Percentiles rank a stretch among this genome's conserved stretches.
Evolutionary conservation across 495 filamentous ascomycete genomes (phyloP).

Genomic region (Penicillium chermesinum): DNA sequence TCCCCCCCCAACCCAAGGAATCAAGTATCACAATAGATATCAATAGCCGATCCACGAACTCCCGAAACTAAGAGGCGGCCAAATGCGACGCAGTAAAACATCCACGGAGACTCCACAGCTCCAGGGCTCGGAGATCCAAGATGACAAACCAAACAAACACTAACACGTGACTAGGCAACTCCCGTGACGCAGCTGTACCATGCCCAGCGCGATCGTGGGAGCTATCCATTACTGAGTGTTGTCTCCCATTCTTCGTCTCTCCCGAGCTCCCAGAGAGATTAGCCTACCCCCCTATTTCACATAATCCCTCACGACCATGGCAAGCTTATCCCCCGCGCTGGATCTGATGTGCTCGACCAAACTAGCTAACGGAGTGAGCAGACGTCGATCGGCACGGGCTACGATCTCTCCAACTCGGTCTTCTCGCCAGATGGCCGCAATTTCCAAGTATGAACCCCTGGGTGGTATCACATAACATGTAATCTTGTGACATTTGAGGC

Average conservation of each 20-base stretch:
- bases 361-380: conserved; percentile 27
- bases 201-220: conserved; percentile 8
- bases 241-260: not conserved
- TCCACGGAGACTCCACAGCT: no score
- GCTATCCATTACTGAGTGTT: not conserved
- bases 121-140: no score
- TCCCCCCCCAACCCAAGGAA: no score
- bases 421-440: conserved; percentile 98
- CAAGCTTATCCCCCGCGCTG: not conserved
- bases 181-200: conserved; percentile 27
- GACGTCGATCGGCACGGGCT: conserved; percentile 99
- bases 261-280: not conserved
- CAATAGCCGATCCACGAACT: no score
- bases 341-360: not conserved
- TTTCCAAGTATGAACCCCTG: conserved; percentile 62
- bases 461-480: not conserved
- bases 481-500: not conserved
- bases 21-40: no score
- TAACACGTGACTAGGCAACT: conserved; percentile 21
- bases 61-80: no score
- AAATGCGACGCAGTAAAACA: no score
- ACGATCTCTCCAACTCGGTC: conserved; percentile 98
- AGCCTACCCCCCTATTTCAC: not conserved
- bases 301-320: not conserved
- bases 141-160: conserved; percentile 4